Conservation (phyloP, 345 rosid genomes). For the Eucalyptus grandis region DNA sequence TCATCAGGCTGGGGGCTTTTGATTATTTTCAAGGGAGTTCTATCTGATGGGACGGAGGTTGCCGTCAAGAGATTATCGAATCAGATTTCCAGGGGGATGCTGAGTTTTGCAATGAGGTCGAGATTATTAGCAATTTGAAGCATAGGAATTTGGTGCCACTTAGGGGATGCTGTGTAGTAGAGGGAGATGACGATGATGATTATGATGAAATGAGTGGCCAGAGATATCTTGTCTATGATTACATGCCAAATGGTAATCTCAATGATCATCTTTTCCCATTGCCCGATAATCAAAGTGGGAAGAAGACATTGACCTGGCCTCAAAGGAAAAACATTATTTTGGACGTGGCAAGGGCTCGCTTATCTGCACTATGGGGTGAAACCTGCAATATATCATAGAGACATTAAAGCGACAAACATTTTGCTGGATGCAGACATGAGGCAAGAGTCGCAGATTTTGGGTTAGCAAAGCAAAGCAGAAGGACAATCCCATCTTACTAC, state of each 20-base stretch:
- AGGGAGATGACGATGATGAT: conserved; percentile 16
- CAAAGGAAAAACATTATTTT: conserved; percentile 71
- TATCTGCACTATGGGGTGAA: conserved; percentile 86
- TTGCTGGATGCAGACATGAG: conserved; percentile 78
- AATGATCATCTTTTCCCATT: conserved; percentile 57
- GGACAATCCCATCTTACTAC: conserved; percentile 93
- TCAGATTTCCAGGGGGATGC: conserved; percentile 74
- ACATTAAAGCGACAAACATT: conserved; percentile 78
- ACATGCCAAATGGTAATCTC: conserved; percentile 88
- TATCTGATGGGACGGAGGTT: conserved; percentile 62
- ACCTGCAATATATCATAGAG: conserved; percentile 91
- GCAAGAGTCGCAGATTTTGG: conserved; percentile 95
- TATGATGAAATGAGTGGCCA: conserved; percentile 15
- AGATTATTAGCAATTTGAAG: conserved; percentile 83
- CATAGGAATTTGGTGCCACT: conserved; percentile 87
- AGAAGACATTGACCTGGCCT: conserved; percentile 56
- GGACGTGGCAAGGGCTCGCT: conserved; percentile 76
- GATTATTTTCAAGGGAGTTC: conserved; percentile 69
- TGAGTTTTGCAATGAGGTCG: conserved; percentile 88
- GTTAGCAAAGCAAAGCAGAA: conserved; percentile 70
- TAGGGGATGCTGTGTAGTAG: conserved; percentile 74
- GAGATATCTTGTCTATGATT: conserved; percentile 77
- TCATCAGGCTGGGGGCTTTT: conserved; percentile 83
- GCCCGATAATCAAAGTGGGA: not conserved
- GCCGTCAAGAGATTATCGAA: conserved; percentile 74